A percentile compares a stretch with the other conserved stretches of the same genome.
Conservation (phyloP, 1,139 yeast genomes). For the Scheffersomyces titani region DNA sequence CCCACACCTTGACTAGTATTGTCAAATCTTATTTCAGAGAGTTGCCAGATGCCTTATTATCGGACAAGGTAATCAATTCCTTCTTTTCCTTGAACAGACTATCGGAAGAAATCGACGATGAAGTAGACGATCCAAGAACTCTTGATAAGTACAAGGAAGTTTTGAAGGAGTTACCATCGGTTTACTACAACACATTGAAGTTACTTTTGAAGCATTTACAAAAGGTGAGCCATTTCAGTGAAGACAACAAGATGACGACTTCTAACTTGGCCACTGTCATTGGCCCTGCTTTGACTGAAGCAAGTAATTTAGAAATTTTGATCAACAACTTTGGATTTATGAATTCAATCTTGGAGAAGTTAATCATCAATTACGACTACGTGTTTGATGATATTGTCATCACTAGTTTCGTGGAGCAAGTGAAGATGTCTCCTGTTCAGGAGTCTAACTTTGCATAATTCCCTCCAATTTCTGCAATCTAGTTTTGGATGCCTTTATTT, state of each 20-base stretch:
- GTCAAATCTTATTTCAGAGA: conserved; percentile 85
- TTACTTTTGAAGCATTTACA: conserved; percentile 70
- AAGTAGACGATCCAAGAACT: conserved; percentile 16
- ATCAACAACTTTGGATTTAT: conserved; percentile 56
- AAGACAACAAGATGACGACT: conserved; percentile 74
- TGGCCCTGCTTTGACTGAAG: conserved; percentile 63
- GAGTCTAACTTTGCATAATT: neutral
- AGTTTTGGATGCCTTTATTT: neutral
- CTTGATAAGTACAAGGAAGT: conserved; percentile 44
- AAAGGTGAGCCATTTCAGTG: conserved; percentile 58
- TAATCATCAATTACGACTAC: conserved; percentile 42
- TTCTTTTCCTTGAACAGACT: conserved; percentile 44
- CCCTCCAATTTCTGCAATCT: neutral
- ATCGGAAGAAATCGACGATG: conserved; percentile 25
- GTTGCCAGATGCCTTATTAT: conserved; percentile 82
- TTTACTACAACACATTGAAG: conserved; percentile 68
- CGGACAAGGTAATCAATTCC: conserved; percentile 51
- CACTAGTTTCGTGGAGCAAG: conserved; percentile 4
- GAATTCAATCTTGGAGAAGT: conserved; percentile 54
- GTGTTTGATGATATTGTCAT: conserved; percentile 30
- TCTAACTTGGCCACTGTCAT: conserved; percentile 79
- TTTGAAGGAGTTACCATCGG: conserved; percentile 56
- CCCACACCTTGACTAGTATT: conserved; percentile 88
- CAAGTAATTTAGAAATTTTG: conserved; percentile 52
- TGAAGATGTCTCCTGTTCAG: neutral